These are phyloP conservation scores for Axilococcus clingmanii DNA, from an alignment of 139 green algal genomes.

Conservation along the genomic window DNA sequence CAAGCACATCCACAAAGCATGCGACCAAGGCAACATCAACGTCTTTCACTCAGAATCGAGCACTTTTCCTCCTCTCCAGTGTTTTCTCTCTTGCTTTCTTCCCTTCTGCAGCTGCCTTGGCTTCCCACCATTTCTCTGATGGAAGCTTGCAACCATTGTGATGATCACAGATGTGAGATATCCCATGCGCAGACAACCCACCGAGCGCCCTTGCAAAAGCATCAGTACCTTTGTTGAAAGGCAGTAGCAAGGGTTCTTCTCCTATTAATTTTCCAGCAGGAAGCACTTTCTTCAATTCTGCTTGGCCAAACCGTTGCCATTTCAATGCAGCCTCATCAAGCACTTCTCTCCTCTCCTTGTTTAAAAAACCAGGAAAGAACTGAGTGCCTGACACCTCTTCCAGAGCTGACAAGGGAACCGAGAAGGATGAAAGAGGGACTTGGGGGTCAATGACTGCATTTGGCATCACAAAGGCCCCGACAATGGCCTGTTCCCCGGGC, in stretches of 20 bases:
- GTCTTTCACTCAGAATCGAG: no score
- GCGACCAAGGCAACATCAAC: no score
- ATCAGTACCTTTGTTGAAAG: background rate
- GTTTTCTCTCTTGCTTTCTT: background rate
- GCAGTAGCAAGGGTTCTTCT: slow-evolving; percentile 12
- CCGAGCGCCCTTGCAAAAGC: background rate
- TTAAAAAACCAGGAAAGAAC: slow-evolving; percentile 57
- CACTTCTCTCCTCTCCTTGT: slow-evolving; percentile 21
- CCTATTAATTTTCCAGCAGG: slow-evolving; percentile 4
- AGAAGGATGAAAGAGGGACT: slow-evolving; percentile 58
- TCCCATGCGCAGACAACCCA: slow-evolving; percentile 12
- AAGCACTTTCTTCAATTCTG: slow-evolving; percentile 23
- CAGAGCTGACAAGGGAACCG: slow-evolving; percentile 61
- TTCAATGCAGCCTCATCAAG: slow-evolving; percentile 45
- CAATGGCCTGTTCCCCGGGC: background rate
- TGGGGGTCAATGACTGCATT: slow-evolving; percentile 60
- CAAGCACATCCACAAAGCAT: no score
- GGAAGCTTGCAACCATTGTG: slow-evolving; percentile 47
- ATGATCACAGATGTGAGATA: slow-evolving; percentile 49
- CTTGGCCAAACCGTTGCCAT: slow-evolving; percentile 37
- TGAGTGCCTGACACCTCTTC: slow-evolving; percentile 53
- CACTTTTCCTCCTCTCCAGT: background rate
- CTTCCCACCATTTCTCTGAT: slow-evolving; percentile 33
- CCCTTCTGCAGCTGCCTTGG: no score
- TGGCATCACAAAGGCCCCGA: slow-evolving; percentile 78